Percentiles rank a stretch among this genome's conserved stretches.
These are phyloP conservation scores for Solanum virginianum DNA, from an alignment of 257 asterid species.

Conservation along the genomic window DNA sequence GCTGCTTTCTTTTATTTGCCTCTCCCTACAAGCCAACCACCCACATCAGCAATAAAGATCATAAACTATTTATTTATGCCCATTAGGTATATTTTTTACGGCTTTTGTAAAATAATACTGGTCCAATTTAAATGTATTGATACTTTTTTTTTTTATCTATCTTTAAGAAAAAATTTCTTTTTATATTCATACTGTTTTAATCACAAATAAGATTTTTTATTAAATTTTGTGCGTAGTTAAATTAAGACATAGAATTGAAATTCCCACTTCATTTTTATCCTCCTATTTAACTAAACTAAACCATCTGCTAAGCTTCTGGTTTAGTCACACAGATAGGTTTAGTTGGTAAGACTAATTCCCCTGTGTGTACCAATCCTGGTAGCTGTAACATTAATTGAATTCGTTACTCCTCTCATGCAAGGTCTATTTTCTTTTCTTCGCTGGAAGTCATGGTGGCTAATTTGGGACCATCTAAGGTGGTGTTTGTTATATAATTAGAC, in stretches of 20 bases:
- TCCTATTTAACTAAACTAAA: background rate
- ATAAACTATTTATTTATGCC: background rate
- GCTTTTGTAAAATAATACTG: background rate
- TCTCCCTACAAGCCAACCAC: background rate
- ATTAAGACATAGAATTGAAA: background rate
- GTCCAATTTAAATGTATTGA: background rate
- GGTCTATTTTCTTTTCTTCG: background rate
- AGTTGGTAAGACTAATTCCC: too few relatives aligned
- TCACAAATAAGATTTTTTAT: too few relatives aligned
- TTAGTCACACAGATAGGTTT: background rate
- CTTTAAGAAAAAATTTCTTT: too few relatives aligned
- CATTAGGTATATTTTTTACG: background rate
- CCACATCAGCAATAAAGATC: background rate
- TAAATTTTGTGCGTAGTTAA: too few relatives aligned
- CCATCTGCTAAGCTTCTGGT: background rate
- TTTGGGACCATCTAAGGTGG: background rate
- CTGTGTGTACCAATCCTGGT: background rate
- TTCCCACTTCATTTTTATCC: background rate
- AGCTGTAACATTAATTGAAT: background rate
- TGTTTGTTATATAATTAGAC: background rate
- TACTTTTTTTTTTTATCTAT: too few relatives aligned
- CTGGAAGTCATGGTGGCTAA: background rate
- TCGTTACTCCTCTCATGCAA: background rate
- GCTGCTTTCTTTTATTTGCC: background rate
- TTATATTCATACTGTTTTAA: too few relatives aligned